These are phyloP conservation scores for Eucalyptus pauciflora DNA, from an alignment of 345 rosid genomes.

Conservation along the genomic window DNA sequence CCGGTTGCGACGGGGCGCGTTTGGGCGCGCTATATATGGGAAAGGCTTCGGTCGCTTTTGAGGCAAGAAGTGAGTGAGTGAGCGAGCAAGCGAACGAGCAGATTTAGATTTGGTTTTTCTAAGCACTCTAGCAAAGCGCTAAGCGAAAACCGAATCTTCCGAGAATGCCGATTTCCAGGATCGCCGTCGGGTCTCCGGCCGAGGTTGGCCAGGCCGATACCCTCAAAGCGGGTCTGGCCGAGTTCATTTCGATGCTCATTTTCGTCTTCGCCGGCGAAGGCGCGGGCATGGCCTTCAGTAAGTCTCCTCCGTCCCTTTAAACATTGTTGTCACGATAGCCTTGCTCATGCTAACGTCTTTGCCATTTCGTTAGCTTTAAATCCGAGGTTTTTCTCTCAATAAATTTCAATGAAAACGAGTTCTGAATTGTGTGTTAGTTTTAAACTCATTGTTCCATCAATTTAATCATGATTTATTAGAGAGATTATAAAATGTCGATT, in stretches of 20 bases:
- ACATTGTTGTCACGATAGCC: background rate
- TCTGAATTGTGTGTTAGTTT: background rate
- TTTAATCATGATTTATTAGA: background rate
- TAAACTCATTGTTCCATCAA: no score
- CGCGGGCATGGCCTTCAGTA: conserved; percentile 61
- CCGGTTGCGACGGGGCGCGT: background rate
- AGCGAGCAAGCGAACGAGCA: background rate
- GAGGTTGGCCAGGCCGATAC: conserved; percentile 39
- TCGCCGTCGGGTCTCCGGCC: conserved; percentile 36
- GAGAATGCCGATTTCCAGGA: conserved; percentile 35
- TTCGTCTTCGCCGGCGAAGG: conserved; percentile 76
- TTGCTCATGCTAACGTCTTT: background rate
- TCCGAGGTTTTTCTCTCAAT: background rate
- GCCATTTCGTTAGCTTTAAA: background rate
- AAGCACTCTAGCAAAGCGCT: background rate
- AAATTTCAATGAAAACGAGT: background rate
- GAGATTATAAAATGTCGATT: background rate
- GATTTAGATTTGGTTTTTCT: background rate
- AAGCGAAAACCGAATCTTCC: background rate
- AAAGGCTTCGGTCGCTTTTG: background rate
- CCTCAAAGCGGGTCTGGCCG: conserved; percentile 49
- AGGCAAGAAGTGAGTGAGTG: background rate
- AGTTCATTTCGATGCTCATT: conserved; percentile 59
- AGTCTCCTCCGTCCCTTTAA: background rate
- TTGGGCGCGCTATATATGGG: conserved; percentile 5